Base-by-base conservation (phyloP, 2,329 filamentous ascomycete genomes). In the Ophiostoma sp. region DNA sequence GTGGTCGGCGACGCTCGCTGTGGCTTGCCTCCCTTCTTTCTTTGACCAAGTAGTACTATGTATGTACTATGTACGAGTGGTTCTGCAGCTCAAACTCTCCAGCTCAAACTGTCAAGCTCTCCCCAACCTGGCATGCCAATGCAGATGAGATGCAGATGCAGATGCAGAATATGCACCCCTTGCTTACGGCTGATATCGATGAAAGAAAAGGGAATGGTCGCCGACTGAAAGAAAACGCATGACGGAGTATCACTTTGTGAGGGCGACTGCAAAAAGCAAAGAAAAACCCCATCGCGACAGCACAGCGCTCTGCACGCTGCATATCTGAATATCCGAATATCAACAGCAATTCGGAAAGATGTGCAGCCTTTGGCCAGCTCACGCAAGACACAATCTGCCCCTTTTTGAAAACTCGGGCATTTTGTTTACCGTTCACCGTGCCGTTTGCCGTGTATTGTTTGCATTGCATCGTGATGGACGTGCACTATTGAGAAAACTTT, bases 341-440 rank as follows among this genome's bases (percentile, higher is more conserved):
- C 23, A 57, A 57, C 23, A 57, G 23, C 8, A 57, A 57, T 57
- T 15, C 52, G 52, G 52, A 57, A 57, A 57, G 52, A 57, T 57
- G 52, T 57, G 52, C 52, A 57, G 10, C 4, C 52, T 27, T 11
- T 10, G 15, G 8, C 52, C 52, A 57, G 52, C 52, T 57, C 52
- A 57, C 52, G 27, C 52, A 3, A 57, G 52, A 57, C 52, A 57
- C 27, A 57, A 31, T 57, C 52, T 15, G 52, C 52, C 52, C 52
- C 52, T 27, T 57, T 57, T 57, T 27, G 52, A 27, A 27, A 27
- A 13, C 52, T 27, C n/a, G 31, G 52, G 10, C 52, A 13, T 27
- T 11, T 11, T 31, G n/a, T 27, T 39, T 39, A 36, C 35, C 15
- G 39, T 41, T 41, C 15, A 41, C 39, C 15, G 10, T 41, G 15